Evolutionary conservation across 1,284 basidiomycete species (phyloP).

Genomic region (Tilletia horrida): DNA sequence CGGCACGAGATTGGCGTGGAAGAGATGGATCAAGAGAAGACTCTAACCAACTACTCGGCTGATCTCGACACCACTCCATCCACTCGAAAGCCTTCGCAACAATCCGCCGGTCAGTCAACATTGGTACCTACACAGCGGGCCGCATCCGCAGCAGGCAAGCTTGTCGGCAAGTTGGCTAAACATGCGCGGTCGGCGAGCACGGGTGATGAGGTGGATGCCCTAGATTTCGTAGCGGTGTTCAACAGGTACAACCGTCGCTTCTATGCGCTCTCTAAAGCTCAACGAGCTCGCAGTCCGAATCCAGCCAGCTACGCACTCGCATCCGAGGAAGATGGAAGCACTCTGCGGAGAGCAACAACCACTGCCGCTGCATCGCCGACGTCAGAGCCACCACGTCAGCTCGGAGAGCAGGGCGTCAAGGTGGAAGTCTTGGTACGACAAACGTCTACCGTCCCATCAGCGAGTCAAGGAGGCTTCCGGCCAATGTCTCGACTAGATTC

Average conservation of each 20-base stretch:
- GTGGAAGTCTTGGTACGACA: conserved; percentile 25
- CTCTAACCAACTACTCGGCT: not conserved
- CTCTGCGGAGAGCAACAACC: conserved; percentile 22
- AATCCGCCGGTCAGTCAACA: not conserved
- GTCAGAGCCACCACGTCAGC: not conserved
- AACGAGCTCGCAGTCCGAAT: not conserved
- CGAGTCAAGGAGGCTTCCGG: not conserved
- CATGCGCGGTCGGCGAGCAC: conserved; percentile 14
- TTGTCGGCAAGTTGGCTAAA: not conserved
- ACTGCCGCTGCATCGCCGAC: conserved; percentile 4
- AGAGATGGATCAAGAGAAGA: conserved; percentile 12
- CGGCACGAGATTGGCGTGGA: conserved; percentile 15
- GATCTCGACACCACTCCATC: not conserved
- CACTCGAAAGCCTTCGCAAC: not conserved
- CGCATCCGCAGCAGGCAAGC: not conserved
- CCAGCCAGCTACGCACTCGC: conserved; percentile 25
- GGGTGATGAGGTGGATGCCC: conserved; percentile 37
- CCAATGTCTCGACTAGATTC: not conserved
- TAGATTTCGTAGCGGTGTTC: conserved; percentile 40
- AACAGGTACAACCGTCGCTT: conserved; percentile 32
- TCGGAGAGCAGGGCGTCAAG: conserved; percentile 20
- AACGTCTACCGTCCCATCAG: not conserved
- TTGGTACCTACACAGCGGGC: no score
- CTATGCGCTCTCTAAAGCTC: conserved; percentile 17
- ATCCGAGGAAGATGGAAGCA: conserved; percentile 24